Percentiles rank a stretch among this genome's conserved stretches.
These are phyloP conservation scores for Hydnomerulius pinastri DNA, from an alignment of 768 basidiomycete species.

Conservation along the genomic window DNA sequence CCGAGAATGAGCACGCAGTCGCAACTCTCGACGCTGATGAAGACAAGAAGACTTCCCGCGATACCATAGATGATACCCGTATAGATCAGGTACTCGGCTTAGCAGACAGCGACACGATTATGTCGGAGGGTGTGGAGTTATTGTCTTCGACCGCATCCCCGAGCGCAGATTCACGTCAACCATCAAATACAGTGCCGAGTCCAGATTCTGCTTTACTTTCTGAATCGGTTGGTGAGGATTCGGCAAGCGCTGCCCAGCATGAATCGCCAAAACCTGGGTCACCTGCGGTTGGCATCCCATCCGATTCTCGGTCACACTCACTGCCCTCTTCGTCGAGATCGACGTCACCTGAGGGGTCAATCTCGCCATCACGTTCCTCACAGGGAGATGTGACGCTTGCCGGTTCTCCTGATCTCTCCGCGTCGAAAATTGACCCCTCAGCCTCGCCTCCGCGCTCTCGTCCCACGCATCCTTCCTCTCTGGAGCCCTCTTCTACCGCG, in stretches of 20 bases:
- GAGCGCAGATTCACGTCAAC: neutral
- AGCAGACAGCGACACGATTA: too few species aligned
- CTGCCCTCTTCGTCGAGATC: neutral
- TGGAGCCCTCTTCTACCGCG: neutral
- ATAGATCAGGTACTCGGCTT: too few species aligned
- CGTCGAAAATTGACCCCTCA: neutral
- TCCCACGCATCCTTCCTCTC: neutral
- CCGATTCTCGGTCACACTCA: slow-evolving; percentile 21
- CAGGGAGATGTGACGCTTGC: neutral
- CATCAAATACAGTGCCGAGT: neutral
- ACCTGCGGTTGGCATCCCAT: slow-evolving; percentile 18
- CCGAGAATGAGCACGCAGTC: too few species aligned
- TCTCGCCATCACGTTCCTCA: neutral
- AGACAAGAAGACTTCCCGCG: too few species aligned
- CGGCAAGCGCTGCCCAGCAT: too few species aligned
- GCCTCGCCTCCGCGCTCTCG: neutral
- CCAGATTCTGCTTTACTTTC: neutral
- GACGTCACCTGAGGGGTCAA: slow-evolving; percentile 1
- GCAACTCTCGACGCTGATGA: too few species aligned
- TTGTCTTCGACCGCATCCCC: too few species aligned
- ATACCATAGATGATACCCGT: too few species aligned
- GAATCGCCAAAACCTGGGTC: slow-evolving; percentile 10
- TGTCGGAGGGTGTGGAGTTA: too few species aligned
- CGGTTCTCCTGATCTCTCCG: neutral
- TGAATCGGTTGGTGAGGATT: neutral